A percentile compares a stretch with the other conserved stretches of the same genome.
phyloP scores from a whole-genome alignment of 139 green algal genomes.

The Coccomyxa sp. region DNA sequence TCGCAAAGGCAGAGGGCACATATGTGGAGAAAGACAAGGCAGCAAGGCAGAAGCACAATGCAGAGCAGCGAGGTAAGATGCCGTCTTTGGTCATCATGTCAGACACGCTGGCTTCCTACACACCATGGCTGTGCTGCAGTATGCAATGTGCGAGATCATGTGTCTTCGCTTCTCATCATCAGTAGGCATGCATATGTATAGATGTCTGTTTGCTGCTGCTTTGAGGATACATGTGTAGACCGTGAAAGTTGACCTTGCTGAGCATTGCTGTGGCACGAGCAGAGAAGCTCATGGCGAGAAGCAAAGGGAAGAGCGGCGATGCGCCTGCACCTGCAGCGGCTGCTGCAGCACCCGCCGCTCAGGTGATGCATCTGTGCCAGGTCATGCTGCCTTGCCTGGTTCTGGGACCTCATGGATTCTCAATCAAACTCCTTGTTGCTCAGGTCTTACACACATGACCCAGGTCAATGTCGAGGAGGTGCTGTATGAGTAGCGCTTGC shows the following conservation, averaged over 20 bases:
- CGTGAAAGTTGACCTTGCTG: not conserved
- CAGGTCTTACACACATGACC: too few species aligned
- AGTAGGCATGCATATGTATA: not conserved
- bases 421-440: too few species aligned
- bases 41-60: conserved; percentile 38
- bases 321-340: conserved; percentile 4
- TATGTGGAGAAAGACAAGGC: conserved; percentile 69
- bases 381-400: too few species aligned
- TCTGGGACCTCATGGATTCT: too few species aligned
- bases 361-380: too few species aligned
- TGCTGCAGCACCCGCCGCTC: not conserved
- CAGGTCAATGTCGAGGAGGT: too few species aligned
- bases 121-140: too few species aligned
- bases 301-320: not conserved
- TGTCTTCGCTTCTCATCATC: not conserved
- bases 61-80: conserved; percentile 45
- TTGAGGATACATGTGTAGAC: too few species aligned
- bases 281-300: not conserved
- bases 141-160: not conserved
- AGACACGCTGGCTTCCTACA: too few species aligned
- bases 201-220: not conserved
- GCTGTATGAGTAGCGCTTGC: too few species aligned
- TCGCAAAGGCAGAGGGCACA: conserved; percentile 78
- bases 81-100: not conserved
- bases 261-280: not conserved